Conservation (phyloP, 257 asterid genomes). For the Asclepias syriaca region DNA sequence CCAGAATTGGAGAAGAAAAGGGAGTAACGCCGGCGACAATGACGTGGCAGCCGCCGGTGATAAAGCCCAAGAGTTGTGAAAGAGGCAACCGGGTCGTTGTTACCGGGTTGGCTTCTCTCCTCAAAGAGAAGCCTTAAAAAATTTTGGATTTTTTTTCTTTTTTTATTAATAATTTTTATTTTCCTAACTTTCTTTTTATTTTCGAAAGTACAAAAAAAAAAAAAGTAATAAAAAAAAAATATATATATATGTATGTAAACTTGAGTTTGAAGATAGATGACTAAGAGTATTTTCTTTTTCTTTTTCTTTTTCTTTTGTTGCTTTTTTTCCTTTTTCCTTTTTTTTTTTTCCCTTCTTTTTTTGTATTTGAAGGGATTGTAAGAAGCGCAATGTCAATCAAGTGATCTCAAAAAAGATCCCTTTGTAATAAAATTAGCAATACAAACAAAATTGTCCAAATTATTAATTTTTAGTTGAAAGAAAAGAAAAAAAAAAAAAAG, state of each 20-base stretch:
- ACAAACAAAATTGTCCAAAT: not conserved
- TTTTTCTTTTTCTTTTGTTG: not conserved
- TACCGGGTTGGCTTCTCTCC: slow-evolving; percentile 88
- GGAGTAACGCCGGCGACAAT: slow-evolving; percentile 20
- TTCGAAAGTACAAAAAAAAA: slow-evolving; percentile 17
- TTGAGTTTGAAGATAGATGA: slow-evolving; percentile 18
- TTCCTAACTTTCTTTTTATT: slow-evolving; percentile 22
- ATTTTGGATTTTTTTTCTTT: slow-evolving; percentile 28
- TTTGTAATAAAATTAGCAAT: slow-evolving; percentile 28
- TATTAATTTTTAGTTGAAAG: not conserved
- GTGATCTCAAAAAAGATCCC: slow-evolving; percentile 7
- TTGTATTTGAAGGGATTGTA: slow-evolving; percentile 30
- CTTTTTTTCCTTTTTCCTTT: slow-evolving; percentile 5
- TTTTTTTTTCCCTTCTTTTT: slow-evolving; percentile 5
- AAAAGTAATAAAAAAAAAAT: slow-evolving; percentile 19
- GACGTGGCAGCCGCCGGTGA: slow-evolving; percentile 81
- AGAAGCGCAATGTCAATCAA: slow-evolving; percentile 16
- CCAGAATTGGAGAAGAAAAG: slow-evolving; percentile 24
- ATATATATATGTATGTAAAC: slow-evolving; percentile 12
- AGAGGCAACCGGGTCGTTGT: slow-evolving; percentile 56
- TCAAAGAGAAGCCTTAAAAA: slow-evolving; percentile 53
- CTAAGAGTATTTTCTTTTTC: slow-evolving; percentile 14
- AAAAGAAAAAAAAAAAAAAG: too few relatives aligned
- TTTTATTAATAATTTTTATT: slow-evolving; percentile 1
- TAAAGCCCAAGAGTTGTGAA: slow-evolving; percentile 54